Evolutionary conservation across 768 basidiomycete genomes (phyloP).

Genomic region (Polyporus arcularius): DNA sequence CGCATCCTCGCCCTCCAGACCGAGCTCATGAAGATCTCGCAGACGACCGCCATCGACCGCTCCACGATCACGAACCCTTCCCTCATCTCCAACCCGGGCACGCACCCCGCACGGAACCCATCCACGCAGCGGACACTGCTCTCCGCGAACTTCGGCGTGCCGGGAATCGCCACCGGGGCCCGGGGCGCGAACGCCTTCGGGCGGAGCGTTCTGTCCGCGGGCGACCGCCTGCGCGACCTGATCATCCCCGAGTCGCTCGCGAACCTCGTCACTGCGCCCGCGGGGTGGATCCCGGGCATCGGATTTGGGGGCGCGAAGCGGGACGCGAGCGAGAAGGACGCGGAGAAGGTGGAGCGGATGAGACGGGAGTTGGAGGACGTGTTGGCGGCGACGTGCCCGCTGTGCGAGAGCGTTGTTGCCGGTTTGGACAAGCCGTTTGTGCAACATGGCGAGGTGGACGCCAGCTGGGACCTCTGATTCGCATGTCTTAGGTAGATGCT

Average conservation of each 20-base stretch:
- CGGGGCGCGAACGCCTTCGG: constrained; percentile 65
- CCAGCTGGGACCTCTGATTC: constrained; percentile 69
- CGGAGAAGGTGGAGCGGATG: constrained; percentile 69
- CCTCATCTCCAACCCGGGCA: constrained; percentile 9
- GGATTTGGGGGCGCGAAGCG: constrained; percentile 46
- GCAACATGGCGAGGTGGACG: constrained; percentile 73
- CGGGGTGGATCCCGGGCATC: constrained; percentile 73
- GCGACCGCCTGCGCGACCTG: constrained; percentile 86
- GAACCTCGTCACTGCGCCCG: constrained; percentile 73
- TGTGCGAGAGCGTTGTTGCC: constrained; percentile 88
- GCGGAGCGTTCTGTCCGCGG: constrained; percentile 82
- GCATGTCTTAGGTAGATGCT: background rate
- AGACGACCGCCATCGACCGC: constrained; percentile 36
- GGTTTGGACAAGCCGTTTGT: constrained; percentile 89
- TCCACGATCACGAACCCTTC: constrained; percentile 34
- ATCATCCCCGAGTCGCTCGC: constrained; percentile 95
- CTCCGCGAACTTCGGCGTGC: constrained; percentile 69
- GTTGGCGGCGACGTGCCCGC: constrained; percentile 85
- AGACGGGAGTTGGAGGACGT: constrained; percentile 86
- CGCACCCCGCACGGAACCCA: constrained; percentile 42
- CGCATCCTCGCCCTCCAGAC: constrained; percentile 85
- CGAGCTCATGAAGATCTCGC: constrained; percentile 67
- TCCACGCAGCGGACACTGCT: constrained; percentile 64
- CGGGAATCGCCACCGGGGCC: constrained; percentile 51
- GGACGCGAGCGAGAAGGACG: constrained; percentile 48